Evolutionary conservation across 306 rosid species (phyloP).

Genomic region (Amphicarpaea edgeworthii): DNA sequence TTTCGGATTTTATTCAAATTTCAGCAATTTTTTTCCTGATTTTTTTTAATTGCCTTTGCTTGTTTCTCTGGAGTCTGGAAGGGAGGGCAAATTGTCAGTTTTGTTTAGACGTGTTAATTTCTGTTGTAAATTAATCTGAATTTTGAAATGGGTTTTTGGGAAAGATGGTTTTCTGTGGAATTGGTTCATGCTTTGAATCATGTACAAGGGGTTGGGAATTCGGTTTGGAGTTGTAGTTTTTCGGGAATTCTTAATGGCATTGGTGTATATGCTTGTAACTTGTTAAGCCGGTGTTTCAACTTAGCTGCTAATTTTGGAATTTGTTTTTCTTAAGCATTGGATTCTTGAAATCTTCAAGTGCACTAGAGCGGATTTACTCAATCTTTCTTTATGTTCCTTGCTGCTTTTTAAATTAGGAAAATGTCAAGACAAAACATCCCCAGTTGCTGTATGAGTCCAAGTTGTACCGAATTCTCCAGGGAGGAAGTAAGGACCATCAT

Average conservation of each 20-base stretch:
- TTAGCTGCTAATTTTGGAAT: not conserved
- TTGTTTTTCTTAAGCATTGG: not conserved
- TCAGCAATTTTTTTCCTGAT: not conserved
- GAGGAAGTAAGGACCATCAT: conserved; percentile 79
- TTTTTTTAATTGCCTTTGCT: not conserved
- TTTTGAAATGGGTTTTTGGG: conserved; percentile 31
- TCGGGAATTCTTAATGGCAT: conserved; percentile 19
- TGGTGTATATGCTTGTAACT: not conserved
- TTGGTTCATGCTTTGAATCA: conserved; percentile 17
- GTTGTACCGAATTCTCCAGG: conserved; percentile 93
- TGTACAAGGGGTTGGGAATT: conserved; percentile 21
- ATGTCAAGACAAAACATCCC: conserved; percentile 96
- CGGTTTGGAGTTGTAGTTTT: conserved; percentile 9
- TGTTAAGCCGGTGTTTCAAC: not conserved
- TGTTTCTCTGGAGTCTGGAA: not conserved
- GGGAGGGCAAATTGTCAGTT: not conserved
- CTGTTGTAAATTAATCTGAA: conserved; percentile 10
- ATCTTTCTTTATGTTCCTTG: conserved; percentile 30
- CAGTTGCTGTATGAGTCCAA: conserved; percentile 96
- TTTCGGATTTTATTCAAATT: conserved; percentile 25
- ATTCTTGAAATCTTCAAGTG: conserved; percentile 19
- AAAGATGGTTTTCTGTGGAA: conserved; percentile 8
- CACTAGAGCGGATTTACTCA: conserved; percentile 24
- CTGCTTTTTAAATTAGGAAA: conserved; percentile 65
- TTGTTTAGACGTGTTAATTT: not conserved